Base-by-base conservation (phyloP, 805 yeast genomes). In the Candida oleophila region DNA sequence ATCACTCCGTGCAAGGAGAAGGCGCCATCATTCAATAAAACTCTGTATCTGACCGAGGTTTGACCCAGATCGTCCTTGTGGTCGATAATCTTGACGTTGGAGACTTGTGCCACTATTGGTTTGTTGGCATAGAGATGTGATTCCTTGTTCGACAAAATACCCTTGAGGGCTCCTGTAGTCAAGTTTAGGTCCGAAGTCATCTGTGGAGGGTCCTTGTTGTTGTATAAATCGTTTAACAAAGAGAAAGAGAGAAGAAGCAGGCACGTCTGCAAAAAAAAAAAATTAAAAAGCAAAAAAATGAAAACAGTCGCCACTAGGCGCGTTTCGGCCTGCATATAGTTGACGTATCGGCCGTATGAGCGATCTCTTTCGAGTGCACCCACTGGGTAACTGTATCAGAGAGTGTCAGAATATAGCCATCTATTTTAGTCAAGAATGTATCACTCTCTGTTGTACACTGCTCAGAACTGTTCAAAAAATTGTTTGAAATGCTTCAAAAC, bases 11-110 rank as follows among this genome's bases (percentile, higher is more conserved):
- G 76, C 36, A 64, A 55, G 22, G 60, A 53, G 52, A 69, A 68
- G 16, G 49, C 55, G 12, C 77, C 77, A 55, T 72, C 77, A 39
- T 64, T 63, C 45, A 72, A 47, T 47, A 72, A 60, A 12, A 69
- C 65, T 32, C 77, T 55, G 46, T 62, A 65, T 46, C 65, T 60
- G 41, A 59, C 57, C 11, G 52, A 41, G 11, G 54, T 42, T 12
- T 50, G 57, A 15, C 56, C 62, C 34, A 52, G 53, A n/a, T 49
- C 47, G 22, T 54, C 57, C 44, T 63, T 47, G 15, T 53, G 62
- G 43, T 60, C 57, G 43, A 62, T 59, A 34, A 61, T 63, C 49
- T 66, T 69, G 44, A 62, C 56, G 50, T 69, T 68, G 34, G 62
- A 61, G 15, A 67, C 67, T 48, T 68, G 73, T 20, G 65, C 66